These are phyloP conservation scores for Biancaea sappan DNA, from an alignment of 306 rosid species.

Conservation along the genomic window DNA sequence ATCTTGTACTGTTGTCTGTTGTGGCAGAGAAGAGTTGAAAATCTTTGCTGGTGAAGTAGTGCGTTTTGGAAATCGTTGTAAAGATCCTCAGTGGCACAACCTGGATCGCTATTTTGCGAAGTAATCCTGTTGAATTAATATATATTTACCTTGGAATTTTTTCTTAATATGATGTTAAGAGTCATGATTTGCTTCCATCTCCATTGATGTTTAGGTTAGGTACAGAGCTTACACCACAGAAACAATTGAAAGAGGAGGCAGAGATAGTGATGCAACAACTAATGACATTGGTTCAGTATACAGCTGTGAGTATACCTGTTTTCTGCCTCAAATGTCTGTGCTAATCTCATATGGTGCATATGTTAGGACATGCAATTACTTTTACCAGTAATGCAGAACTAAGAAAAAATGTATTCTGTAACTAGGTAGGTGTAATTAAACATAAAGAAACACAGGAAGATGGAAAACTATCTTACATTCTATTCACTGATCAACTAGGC, in stretches of 20 bases:
- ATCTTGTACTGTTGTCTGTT: constrained; percentile 48
- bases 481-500: too few species aligned
- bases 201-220: constrained; percentile 64
- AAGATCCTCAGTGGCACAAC: constrained; percentile 99
- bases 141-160: constrained; percentile 14
- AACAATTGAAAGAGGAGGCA: constrained; percentile 84
- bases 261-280: constrained; percentile 78
- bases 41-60: constrained; percentile 91
- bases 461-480: too few species aligned
- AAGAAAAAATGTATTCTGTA: neutral
- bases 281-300: constrained; percentile 79
- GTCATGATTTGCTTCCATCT: constrained; percentile 29
- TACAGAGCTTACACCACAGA: constrained; percentile 73
- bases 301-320: constrained; percentile 70
- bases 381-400: neutral
- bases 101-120: constrained; percentile 88
- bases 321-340: constrained; percentile 18
- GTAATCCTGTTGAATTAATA: constrained; percentile 50
- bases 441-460: too few species aligned
- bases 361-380: neutral
- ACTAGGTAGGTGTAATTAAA: too few species aligned
- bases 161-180: constrained; percentile 17
- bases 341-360: constrained; percentile 24
- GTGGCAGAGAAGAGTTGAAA: constrained; percentile 88
- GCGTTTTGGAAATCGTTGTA: constrained; percentile 97